Conservation (phyloP, 2,329 filamentous ascomycete genomes). For the Calonectria multiphialidica region DNA sequence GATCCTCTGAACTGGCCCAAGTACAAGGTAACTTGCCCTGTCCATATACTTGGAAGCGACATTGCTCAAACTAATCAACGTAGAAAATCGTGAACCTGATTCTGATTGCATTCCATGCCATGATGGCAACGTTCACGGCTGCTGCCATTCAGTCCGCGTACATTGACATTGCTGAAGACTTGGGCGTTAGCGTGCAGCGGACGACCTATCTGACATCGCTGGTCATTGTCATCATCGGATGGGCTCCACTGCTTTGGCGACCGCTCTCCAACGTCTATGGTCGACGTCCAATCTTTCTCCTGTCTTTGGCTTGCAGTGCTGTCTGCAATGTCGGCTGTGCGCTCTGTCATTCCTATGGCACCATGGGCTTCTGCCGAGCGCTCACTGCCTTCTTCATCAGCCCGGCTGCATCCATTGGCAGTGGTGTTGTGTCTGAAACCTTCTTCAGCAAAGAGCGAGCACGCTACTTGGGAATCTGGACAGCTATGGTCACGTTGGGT, state of each 20-base stretch:
- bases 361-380: conserved; percentile 63
- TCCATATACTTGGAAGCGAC: no score
- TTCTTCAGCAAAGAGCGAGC: conserved; percentile 32
- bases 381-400: conserved; percentile 67
- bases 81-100: conserved; percentile 65
- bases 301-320: conserved; percentile 59
- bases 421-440: conserved; percentile 32
- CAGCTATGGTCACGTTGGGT: conserved; percentile 36
- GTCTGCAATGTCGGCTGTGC: conserved; percentile 66
- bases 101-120: conserved; percentile 68
- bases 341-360: conserved; percentile 58
- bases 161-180: conserved; percentile 62
- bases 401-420: conserved; percentile 53
- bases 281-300: conserved; percentile 64
- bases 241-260: conserved; percentile 64
- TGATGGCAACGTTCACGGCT: conserved; percentile 68
- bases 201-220: conserved; percentile 63
- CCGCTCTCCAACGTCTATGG: conserved; percentile 66
- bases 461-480: conserved; percentile 34
- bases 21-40: neutral
- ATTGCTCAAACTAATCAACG: neutral
- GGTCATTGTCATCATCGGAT: conserved; percentile 35
- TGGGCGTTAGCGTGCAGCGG: conserved; percentile 60
- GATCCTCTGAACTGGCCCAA: conserved; percentile 22
- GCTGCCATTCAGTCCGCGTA: conserved; percentile 67